Conservation (phyloP, 495 filamentous ascomycete genomes). For the Aspergillus biplanus region DNA sequence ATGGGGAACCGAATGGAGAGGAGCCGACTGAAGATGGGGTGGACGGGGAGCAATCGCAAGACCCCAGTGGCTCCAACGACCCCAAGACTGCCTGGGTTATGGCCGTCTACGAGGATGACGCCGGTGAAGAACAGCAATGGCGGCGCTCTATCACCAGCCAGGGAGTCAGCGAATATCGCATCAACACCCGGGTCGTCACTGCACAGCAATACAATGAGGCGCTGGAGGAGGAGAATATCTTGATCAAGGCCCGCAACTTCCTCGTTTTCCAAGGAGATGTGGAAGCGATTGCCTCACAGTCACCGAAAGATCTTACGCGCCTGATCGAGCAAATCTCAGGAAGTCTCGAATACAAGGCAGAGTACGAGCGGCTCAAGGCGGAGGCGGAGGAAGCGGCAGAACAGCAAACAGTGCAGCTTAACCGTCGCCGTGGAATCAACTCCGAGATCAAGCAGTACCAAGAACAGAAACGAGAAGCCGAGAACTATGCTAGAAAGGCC, state of each 20-base stretch:
- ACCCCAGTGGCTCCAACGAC: slow-evolving; percentile 64
- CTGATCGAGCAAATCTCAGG: slow-evolving; percentile 98
- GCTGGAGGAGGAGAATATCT: slow-evolving; percentile 90
- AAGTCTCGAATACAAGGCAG: slow-evolving; percentile 91
- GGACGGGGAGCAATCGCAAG: slow-evolving; percentile 50
- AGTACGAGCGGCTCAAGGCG: slow-evolving; percentile 86
- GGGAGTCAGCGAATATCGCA: slow-evolving; percentile 92
- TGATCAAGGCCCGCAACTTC: slow-evolving; percentile 98
- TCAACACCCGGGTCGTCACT: slow-evolving; percentile 88
- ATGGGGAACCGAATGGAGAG: slow-evolving; percentile 55
- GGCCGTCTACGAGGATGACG: slow-evolving; percentile 98
- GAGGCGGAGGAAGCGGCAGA: slow-evolving; percentile 87
- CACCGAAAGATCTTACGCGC: slow-evolving; percentile 89
- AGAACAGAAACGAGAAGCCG: slow-evolving; percentile 95
- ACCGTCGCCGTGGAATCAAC: slow-evolving; percentile 90
- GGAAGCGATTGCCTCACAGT: slow-evolving; percentile 95
- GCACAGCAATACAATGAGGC: slow-evolving; percentile 93
- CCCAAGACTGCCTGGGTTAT: slow-evolving; percentile 97
- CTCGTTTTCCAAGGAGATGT: slow-evolving; percentile 98
- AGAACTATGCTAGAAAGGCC: slow-evolving; percentile 84
- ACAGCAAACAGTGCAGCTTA: slow-evolving; percentile 82
- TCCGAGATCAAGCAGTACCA: slow-evolving; percentile 97
- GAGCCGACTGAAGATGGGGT: slow-evolving; percentile 44
- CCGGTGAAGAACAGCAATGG: slow-evolving; percentile 93
- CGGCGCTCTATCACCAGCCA: slow-evolving; percentile 88